Base-by-base conservation (phyloP, 75 land plant species). In the Isoetes taiwanensis region DNA sequence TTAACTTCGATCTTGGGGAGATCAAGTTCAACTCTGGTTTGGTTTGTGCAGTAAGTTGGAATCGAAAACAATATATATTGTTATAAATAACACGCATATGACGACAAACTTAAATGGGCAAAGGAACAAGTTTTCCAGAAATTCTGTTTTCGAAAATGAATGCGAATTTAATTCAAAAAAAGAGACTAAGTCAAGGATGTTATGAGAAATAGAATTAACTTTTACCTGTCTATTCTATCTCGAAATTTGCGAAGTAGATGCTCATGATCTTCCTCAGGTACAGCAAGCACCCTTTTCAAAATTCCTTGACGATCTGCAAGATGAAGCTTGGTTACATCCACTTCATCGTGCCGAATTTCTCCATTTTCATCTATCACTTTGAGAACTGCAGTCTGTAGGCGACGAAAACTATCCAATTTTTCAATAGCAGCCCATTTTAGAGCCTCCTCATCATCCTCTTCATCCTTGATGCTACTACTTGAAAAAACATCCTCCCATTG, bases 181-280 rank as follows among this genome's bases (percentile, higher is more conserved):
- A n/a, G n/a, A n/a, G n/a, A n/a, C n/a, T n/a, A n/a, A n/a, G n/a
- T n/a, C n/a, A n/a, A n/a, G n/a, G n/a, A n/a, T n/a, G n/a, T n/a
- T n/a, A n/a, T n/a, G n/a, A n/a, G n/a, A n/a, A n/a, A n/a, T n/a
- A n/a, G n/a, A n/a, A n/a, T n/a, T n/a, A n/a, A n/a, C n/a, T n/a
- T n/a, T 27, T 58, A 80, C 83, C 74, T 67, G 48, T 70, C 68
- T 0, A 80, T 59, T 0, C 80, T 56, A 1, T 67, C 61, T 20
- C 70, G 79, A 28, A 76, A 53, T n/a, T 61, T 71, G 34, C 62
- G 34, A 2, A 76, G 64, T 14, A 80, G 43, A 8, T 48, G 52
- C 39, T 38, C 79, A 41, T 80, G 76, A 52, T 80, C 84, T 64
- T 76, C 76, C 1, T 72, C 83, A 37, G 9, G 16, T 34, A 75